Base-by-base conservation (phyloP, 2,329 filamentous ascomycete species). In the Penicillium sp. region DNA sequence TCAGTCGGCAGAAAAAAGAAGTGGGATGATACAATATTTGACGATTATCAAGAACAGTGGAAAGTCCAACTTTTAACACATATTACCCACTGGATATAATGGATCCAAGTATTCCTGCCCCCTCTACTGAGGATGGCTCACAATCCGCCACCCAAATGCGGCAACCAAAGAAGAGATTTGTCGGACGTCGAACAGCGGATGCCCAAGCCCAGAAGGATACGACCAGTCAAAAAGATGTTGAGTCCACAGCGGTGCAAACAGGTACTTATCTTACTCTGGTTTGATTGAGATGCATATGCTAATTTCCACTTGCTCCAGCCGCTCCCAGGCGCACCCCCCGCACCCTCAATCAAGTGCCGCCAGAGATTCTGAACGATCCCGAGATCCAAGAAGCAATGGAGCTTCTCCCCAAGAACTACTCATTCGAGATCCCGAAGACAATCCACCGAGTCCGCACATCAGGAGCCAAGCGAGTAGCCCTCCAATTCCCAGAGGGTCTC, bases 381-480 rank as follows among this genome's bases (percentile, higher is more conserved):
- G 89, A 89, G 46, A 89, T 99, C 68, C 93, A 93, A 73, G 88
- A 87, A 43, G 94, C 94, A 4, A 92, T 97, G 56, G 82, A 86
- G 6, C 83, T 99, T 32, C 85, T 99, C 2, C 94, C 94, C 1
- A 79, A 85, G n/a, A 99, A 99, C 79, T 99, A 99, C 82, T 93
- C 90, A 66, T 99, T 99, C 72, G 94, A 99, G 78, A 92, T 99
- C 54, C 94, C 91, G 72, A 99, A 99, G 78, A 99, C 94, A 9
- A 95, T 99, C 67, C 92, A 97, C 75, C 87, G 93, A 46, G 92
- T 99, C 73, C 88, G 90, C 43, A 88, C 87, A 1, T 85, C 88
- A 9, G 86, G 84, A 9, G 87, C 92, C 2, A 93, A 87, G 70
- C 89, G 87, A 63, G 87, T 99, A 2, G 95, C 93, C 0, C 81